A percentile compares a stretch with the other conserved stretches of the same genome.
These are phyloP conservation scores for Ogataea paradorogensis DNA, from an alignment of 805 yeast genomes.

Conservation along the genomic window DNA sequence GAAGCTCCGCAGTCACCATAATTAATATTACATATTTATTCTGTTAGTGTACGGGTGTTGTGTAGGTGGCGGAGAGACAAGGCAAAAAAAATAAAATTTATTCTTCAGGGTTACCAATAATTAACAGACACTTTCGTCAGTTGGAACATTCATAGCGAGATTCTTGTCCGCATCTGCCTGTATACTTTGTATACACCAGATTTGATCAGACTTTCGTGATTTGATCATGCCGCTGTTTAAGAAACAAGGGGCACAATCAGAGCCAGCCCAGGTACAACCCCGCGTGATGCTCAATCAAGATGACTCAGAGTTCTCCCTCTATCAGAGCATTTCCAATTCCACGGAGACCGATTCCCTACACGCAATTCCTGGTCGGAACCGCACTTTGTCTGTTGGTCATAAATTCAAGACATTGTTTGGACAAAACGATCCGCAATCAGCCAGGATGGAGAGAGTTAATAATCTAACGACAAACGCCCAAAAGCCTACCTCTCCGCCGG, in stretches of 20 bases:
- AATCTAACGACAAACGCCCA: conserved; percentile 5
- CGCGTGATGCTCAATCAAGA: conserved; percentile 18
- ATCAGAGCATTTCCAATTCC: conserved; percentile 22
- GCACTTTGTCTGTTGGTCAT: conserved; percentile 30
- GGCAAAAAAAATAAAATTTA: conserved; percentile 5
- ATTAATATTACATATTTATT: conserved; percentile 4
- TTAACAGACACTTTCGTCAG: conserved; percentile 1
- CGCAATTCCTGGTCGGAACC: conserved; percentile 18
- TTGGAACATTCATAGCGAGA: conserved; percentile 1
- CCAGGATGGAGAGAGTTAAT: conserved; percentile 13
- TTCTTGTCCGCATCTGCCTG: conserved; percentile 2
- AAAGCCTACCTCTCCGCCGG: conserved; percentile 17
- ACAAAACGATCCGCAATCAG: conserved; percentile 21
- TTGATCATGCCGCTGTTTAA: conserved; percentile 20
- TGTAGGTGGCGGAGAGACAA: conserved; percentile 10
- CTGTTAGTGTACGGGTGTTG: conserved; percentile 6
- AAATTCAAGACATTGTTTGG: conserved; percentile 31
- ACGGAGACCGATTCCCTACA: conserved; percentile 20
- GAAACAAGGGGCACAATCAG: conserved; percentile 12
- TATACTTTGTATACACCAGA: conserved; percentile 10
- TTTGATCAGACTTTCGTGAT: conserved; percentile 1
- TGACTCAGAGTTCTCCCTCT: conserved; percentile 27
- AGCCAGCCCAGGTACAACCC: conserved; percentile 16
- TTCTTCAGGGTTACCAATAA: background rate
- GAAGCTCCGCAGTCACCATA: conserved; percentile 14